These are phyloP conservation scores for Pseudozyma tsukubaensis DNA, from an alignment of 1,284 basidiomycete genomes.

Conservation along the genomic window DNA sequence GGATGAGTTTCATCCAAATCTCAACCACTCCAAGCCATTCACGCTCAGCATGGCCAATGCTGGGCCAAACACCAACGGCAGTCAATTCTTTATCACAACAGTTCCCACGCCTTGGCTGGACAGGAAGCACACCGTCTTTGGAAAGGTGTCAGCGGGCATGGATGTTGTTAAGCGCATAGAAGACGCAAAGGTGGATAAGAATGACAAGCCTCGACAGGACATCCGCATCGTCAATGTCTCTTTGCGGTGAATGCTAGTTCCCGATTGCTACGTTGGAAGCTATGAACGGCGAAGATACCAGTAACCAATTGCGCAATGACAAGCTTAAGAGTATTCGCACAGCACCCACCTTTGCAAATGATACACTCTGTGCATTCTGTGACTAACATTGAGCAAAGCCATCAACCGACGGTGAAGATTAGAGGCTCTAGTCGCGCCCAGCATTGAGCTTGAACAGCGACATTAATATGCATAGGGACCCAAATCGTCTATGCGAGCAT, in stretches of 20 bases:
- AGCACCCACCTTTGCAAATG: no score
- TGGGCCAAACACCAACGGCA: constrained; percentile 90
- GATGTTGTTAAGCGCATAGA: constrained; percentile 83
- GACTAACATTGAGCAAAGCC: no score
- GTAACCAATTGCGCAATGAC: background rate
- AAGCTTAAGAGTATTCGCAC: background rate
- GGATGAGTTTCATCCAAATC: constrained; percentile 87
- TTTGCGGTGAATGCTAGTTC: constrained; percentile 15
- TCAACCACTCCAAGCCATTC: constrained; percentile 93
- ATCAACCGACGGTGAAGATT: background rate
- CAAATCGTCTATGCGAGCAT: constrained; percentile 21
- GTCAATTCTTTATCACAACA: constrained; percentile 98
- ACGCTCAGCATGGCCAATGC: constrained; percentile 99
- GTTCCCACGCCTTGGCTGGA: constrained; percentile 91
- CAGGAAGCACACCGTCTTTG: constrained; percentile 74
- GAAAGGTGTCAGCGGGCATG: constrained; percentile 72
- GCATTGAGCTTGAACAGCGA: no score
- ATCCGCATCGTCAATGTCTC: constrained; percentile 48
- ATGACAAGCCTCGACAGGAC: constrained; percentile 68
- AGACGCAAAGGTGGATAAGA: constrained; percentile 72
- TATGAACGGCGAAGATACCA: no score
- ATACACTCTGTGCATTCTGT: no score
- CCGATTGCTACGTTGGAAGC: no score
- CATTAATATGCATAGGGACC: no score
- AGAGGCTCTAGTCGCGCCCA: background rate